Conservation (phyloP, 257 asterid genomes). For the Ilex aquifolium region DNA sequence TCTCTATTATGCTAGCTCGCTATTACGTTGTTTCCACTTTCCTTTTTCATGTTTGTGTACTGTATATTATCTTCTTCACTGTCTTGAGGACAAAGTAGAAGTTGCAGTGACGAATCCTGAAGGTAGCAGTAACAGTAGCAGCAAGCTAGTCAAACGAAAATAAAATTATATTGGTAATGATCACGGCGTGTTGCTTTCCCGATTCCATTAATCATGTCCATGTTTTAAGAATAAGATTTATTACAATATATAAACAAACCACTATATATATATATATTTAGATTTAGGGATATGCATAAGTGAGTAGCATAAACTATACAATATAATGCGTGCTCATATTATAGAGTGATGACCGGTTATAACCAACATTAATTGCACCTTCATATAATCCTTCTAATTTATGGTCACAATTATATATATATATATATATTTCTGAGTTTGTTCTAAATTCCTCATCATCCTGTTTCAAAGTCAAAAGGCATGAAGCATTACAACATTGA, state of each 20-base stretch:
- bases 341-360: no score
- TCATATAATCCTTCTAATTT: no score
- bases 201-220: not conserved
- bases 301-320: not conserved
- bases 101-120: not conserved
- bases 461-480: no score
- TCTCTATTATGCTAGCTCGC: no score
- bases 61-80: conserved; percentile 1
- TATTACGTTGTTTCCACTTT: not conserved
- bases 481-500: no score
- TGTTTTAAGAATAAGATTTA: not conserved
- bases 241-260: no score
- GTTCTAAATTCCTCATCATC: no score
- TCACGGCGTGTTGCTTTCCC: not conserved
- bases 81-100: not conserved
- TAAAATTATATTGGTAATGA: not conserved
- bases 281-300: not conserved
- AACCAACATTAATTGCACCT: no score
- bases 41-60: not conserved
- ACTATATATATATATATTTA: no score
- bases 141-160: not conserved
- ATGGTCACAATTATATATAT: no score
- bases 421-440: no score
- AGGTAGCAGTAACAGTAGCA: not conserved
- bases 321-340: not conserved